A percentile compares a stretch with the other conserved stretches of the same genome.
These are phyloP conservation scores for Collybiopsis confluens DNA, from an alignment of 768 basidiomycete genomes.

Conservation along the genomic window DNA sequence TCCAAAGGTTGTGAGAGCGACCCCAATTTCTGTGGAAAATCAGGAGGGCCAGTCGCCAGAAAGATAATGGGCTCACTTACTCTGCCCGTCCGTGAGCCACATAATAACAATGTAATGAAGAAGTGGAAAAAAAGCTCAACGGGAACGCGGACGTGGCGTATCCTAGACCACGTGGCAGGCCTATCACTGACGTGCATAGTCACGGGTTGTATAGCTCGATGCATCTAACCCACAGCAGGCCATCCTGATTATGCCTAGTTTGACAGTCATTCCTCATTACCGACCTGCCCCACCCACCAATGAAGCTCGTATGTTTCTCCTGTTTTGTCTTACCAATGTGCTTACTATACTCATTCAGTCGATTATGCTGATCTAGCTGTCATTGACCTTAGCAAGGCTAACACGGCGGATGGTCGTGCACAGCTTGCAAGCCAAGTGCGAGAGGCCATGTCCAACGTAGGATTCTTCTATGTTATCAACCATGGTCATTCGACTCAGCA, in stretches of 20 bases:
- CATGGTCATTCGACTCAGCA: conserved; percentile 41
- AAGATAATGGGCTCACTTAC: conserved; percentile 27
- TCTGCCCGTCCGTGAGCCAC: conserved; percentile 69
- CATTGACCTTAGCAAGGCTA: conserved; percentile 31
- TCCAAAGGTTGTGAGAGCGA: conserved; percentile 94
- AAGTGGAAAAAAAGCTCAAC: no score
- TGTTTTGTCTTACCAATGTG: no score
- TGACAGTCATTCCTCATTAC: conserved; percentile 26
- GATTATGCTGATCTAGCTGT: conserved; percentile 37
- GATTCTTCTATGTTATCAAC: conserved; percentile 47
- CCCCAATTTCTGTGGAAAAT: conserved; percentile 75
- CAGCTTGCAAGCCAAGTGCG: conserved; percentile 27
- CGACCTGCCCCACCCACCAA: conserved; percentile 27
- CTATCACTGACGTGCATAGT: no score
- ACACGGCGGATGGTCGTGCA: conserved; percentile 23
- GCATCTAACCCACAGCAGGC: no score
- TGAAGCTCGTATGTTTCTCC: conserved; percentile 23
- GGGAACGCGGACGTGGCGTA: not conserved
- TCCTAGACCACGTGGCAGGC: not conserved
- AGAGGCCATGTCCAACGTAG: conserved; percentile 27
- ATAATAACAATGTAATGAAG: conserved; percentile 20
- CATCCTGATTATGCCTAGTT: conserved; percentile 17
- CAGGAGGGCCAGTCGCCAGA: not conserved
- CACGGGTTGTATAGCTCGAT: no score
- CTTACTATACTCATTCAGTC: conserved; percentile 21